Evolutionary conservation across 2,329 filamentous ascomycete genomes (phyloP).

Genomic region (Cyclaneusma minus): DNA sequence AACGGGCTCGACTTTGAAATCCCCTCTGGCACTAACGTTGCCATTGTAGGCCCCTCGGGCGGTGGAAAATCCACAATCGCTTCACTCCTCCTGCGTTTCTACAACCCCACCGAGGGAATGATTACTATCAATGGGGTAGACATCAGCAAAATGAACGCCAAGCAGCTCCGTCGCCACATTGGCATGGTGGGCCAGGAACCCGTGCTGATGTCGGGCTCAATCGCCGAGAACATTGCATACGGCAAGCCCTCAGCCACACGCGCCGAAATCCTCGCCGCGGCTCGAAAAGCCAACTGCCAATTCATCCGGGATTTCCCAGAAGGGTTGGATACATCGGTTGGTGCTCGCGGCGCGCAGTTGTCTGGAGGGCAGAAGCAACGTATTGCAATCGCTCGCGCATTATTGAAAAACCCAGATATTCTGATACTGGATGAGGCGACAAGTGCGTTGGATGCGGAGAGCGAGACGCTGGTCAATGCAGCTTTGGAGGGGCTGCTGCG

Average conservation of each 20-base stretch:
- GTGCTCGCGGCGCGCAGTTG: slow-evolving; percentile 80
- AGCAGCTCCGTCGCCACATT: slow-evolving; percentile 81
- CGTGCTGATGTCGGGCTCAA: slow-evolving; percentile 74
- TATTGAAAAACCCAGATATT: slow-evolving; percentile 93
- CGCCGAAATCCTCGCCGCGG: slow-evolving; percentile 71
- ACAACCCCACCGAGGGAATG: slow-evolving; percentile 60
- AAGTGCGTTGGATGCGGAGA: slow-evolving; percentile 88
- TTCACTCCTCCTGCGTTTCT: slow-evolving; percentile 82
- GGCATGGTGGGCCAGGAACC: slow-evolving; percentile 94
- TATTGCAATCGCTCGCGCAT: slow-evolving; percentile 87
- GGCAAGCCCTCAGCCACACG: slow-evolving; percentile 67
- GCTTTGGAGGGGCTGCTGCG: slow-evolving; percentile 68
- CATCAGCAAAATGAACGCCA: slow-evolving; percentile 76
- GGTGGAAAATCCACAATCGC: slow-evolving; percentile 95
- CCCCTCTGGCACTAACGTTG: slow-evolving; percentile 84
- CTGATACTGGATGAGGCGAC: slow-evolving; percentile 94
- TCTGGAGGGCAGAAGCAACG: slow-evolving; percentile 96
- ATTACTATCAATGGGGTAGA: slow-evolving; percentile 79
- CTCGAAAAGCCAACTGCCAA: slow-evolving; percentile 83
- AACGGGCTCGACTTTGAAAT: slow-evolving; percentile 80
- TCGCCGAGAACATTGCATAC: slow-evolving; percentile 84
- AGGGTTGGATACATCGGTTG: slow-evolving; percentile 85
- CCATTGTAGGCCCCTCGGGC: slow-evolving; percentile 89
- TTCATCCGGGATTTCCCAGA: slow-evolving; percentile 97
- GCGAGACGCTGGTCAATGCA: slow-evolving; percentile 89